Evolutionary conservation across 2,329 filamentous ascomycete genomes (phyloP).

Genomic region (Leptographium procerum): DNA sequence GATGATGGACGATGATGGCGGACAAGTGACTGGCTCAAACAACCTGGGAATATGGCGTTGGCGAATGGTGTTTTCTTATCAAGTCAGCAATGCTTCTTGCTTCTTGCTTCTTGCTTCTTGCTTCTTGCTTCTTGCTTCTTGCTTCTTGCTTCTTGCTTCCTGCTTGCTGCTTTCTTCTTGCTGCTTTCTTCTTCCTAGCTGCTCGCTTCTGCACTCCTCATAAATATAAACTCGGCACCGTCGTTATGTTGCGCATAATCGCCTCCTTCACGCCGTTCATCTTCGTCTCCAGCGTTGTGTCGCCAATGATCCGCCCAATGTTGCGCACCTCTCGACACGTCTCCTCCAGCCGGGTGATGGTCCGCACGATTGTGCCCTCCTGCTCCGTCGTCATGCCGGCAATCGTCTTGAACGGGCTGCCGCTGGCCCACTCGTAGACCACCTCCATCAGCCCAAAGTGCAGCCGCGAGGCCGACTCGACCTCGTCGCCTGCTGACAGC

Average conservation of each 20-base stretch:
- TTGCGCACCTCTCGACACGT: constrained; percentile 97
- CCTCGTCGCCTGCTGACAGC: constrained; percentile 78
- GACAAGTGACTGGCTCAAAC: too few relatives aligned
- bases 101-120: not conserved
- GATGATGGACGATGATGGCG: too few relatives aligned
- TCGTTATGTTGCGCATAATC: constrained; percentile 93
- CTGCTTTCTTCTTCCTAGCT: not conserved
- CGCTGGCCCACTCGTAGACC: constrained; percentile 95
- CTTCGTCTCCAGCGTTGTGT: constrained; percentile 86
- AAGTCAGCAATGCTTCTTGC: not conserved
- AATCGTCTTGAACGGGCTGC: constrained; percentile 98
- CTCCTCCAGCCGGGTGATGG: constrained; percentile 89
- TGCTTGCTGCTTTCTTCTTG: not conserved
- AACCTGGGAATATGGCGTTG: too few relatives aligned
- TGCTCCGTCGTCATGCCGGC: constrained; percentile 92
- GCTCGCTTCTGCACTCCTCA: not conserved
- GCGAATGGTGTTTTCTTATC: not conserved
- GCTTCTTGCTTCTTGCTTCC: not conserved
- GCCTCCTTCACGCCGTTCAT: constrained; percentile 97
- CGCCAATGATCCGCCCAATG: constrained; percentile 86
- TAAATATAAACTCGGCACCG: constrained; percentile 78
- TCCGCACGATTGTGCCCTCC: constrained; percentile 92
- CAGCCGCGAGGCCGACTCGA: constrained; percentile 76
- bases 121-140: not conserved
- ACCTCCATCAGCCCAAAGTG: constrained; percentile 94